Conservation (phyloP, 495 filamentous ascomycete genomes). For the Aspergillus cavernicola region DNA sequence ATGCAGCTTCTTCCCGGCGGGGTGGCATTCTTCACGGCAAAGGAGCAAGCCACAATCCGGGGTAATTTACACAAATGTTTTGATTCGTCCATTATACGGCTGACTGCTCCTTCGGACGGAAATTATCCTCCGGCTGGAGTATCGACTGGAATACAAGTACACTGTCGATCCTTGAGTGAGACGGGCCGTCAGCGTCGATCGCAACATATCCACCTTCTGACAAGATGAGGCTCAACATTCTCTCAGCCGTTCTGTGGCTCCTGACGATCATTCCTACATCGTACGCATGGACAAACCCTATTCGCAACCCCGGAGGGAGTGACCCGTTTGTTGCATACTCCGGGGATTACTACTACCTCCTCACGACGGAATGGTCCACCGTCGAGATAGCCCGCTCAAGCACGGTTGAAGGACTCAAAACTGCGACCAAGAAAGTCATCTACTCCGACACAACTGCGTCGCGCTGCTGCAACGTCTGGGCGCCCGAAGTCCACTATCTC, state of each 20-base stretch:
- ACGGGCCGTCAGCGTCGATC: too few species aligned
- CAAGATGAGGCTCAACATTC: not conserved
- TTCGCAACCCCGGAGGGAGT: slow-evolving; percentile 25
- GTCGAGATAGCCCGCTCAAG: slow-evolving; percentile 47
- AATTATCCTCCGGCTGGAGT: not conserved
- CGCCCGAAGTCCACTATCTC: slow-evolving; percentile 51
- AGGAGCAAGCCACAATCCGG: not conserved
- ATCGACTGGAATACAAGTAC: too few species aligned
- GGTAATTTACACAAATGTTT: not conserved
- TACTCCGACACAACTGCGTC: slow-evolving; percentile 35
- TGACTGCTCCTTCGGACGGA: not conserved
- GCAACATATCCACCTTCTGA: too few species aligned
- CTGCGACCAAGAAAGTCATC: slow-evolving; percentile 43
- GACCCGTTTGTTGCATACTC: slow-evolving; percentile 49
- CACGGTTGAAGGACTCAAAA: slow-evolving; percentile 46
- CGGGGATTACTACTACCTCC: slow-evolving; percentile 52
- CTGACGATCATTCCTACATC: not conserved
- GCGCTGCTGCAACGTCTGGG: slow-evolving; percentile 53
- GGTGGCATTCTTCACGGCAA: not conserved
- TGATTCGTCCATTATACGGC: not conserved
- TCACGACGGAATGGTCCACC: slow-evolving; percentile 45
- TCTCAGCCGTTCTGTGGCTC: not conserved
- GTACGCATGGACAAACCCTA: slow-evolving; percentile 27
- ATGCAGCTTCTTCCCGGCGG: not conserved
- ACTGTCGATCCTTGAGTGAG: too few species aligned